Conservation (phyloP, 1,284 basidiomycete species). For the Microbotryum intermedium region DNA sequence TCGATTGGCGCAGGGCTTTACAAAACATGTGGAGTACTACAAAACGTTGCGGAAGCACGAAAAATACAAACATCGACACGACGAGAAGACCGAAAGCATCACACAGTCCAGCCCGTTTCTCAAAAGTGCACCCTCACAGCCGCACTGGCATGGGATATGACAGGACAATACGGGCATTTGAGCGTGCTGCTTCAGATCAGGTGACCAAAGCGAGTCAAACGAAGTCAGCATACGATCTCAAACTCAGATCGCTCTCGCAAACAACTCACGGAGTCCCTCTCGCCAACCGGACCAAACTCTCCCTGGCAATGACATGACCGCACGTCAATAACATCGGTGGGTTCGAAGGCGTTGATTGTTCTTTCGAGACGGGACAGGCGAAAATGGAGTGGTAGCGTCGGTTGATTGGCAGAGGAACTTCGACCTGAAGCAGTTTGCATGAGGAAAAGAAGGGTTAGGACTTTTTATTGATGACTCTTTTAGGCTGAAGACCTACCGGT, state of each 20-base stretch:
- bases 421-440: slow-evolving; percentile 66
- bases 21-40: too few species aligned
- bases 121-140: slow-evolving; percentile 66
- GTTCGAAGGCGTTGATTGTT: slow-evolving; percentile 73
- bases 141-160: slow-evolving; percentile 52
- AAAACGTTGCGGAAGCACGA: too few species aligned
- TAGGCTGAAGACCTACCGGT: slow-evolving; percentile 37
- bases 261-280: slow-evolving; percentile 71
- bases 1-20: too few species aligned
- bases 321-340: slow-evolving; percentile 97
- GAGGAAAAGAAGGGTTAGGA: slow-evolving; percentile 54
- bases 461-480: slow-evolving; percentile 47
- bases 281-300: slow-evolving; percentile 73
- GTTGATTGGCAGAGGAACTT: slow-evolving; percentile 69
- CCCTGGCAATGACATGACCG: slow-evolving; percentile 86
- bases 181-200: slow-evolving; percentile 52
- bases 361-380: slow-evolving; percentile 94
- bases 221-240: background rate
- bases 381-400: slow-evolving; percentile 94
- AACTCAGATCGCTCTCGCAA: background rate
- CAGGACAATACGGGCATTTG: slow-evolving; percentile 84
- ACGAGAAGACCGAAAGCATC: too few species aligned
- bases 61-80: too few species aligned
- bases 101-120: too few species aligned
- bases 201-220: background rate